A percentile compares a stretch with the other conserved stretches of the same genome.
phyloP scores from a whole-genome alignment of 1,139 yeast species.

The Protomyces macrosporus region DNA sequence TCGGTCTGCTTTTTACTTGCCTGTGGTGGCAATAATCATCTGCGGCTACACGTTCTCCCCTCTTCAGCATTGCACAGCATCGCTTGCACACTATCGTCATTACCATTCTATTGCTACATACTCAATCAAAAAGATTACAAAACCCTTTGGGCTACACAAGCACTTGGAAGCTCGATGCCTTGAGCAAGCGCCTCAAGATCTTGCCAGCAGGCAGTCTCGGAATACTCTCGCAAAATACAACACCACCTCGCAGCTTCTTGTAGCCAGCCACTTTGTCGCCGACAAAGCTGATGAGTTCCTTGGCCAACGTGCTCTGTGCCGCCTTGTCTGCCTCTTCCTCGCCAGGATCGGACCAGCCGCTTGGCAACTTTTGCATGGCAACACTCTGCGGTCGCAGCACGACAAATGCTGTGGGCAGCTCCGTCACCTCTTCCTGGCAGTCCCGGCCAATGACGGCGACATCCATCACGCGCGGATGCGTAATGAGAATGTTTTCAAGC shows the following conservation, averaged over 20 bases:
- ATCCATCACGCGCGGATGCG: constrained; percentile 41
- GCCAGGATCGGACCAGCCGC: constrained; percentile 25
- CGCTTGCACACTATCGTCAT: background rate
- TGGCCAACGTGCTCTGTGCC: background rate
- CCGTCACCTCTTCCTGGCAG: constrained; percentile 39
- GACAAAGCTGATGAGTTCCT: constrained; percentile 37
- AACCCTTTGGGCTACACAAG: background rate
- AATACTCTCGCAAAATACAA: constrained; percentile 38
- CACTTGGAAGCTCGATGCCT: constrained; percentile 13
- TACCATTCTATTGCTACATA: background rate
- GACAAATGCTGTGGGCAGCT: constrained; percentile 41
- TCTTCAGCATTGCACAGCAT: background rate
- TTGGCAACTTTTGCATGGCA: background rate
- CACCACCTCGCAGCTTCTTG: constrained; percentile 43
- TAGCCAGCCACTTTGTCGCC: constrained; percentile 40
- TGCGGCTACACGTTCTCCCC: background rate
- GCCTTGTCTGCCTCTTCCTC: constrained; percentile 10
- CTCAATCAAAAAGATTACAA: background rate
- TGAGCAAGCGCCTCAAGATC: constrained; percentile 40
- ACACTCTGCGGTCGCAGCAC: constrained; percentile 33
- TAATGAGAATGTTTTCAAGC: constrained; percentile 59
- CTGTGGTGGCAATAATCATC: background rate
- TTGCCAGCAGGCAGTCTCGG: constrained; percentile 44
- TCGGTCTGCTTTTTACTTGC: no score
- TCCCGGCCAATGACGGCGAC: constrained; percentile 41